Conservation (phyloP, 768 basidiomycete species). For the Termitomyces sp. region DNA sequence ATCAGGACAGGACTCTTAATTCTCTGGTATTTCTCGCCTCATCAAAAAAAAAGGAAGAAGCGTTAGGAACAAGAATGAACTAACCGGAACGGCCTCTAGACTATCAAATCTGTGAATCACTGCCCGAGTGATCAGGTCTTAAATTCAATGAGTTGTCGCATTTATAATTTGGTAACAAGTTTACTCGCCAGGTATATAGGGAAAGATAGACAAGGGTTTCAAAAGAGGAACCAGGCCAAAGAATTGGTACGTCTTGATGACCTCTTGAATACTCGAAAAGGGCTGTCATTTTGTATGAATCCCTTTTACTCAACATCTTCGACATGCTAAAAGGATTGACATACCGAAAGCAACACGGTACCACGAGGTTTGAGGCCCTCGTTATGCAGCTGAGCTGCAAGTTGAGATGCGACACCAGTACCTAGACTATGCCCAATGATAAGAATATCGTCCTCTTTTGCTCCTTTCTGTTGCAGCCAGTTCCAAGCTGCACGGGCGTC, state of each 20-base stretch:
- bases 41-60: background rate
- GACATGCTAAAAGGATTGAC: slow-evolving; percentile 17
- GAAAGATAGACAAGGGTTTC: slow-evolving; percentile 62
- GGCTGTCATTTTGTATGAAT: slow-evolving; percentile 37
- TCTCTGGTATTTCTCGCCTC: slow-evolving; percentile 31
- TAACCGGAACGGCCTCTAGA: slow-evolving; percentile 52
- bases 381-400: slow-evolving; percentile 41
- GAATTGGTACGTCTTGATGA: slow-evolving; percentile 67
- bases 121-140: slow-evolving; percentile 32
- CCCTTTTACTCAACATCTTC: slow-evolving; percentile 15
- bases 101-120: slow-evolving; percentile 55
- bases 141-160: background rate
- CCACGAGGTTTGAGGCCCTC: slow-evolving; percentile 36
- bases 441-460: slow-evolving; percentile 52
- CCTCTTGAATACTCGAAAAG: slow-evolving; percentile 53
- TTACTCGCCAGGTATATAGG: slow-evolving; percentile 53
- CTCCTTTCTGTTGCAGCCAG: slow-evolving; percentile 62
- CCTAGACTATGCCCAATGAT: slow-evolving; percentile 88
- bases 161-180: background rate
- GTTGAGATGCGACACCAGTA: slow-evolving; percentile 64
- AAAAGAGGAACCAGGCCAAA: slow-evolving; percentile 67
- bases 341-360: slow-evolving; percentile 43
- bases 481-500: slow-evolving; percentile 81
- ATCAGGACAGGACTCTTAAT: slow-evolving; percentile 68
- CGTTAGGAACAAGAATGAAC: slow-evolving; percentile 13